Conservation (phyloP, 1,139 yeast genomes). For the Meyerozyma athensensis region DNA sequence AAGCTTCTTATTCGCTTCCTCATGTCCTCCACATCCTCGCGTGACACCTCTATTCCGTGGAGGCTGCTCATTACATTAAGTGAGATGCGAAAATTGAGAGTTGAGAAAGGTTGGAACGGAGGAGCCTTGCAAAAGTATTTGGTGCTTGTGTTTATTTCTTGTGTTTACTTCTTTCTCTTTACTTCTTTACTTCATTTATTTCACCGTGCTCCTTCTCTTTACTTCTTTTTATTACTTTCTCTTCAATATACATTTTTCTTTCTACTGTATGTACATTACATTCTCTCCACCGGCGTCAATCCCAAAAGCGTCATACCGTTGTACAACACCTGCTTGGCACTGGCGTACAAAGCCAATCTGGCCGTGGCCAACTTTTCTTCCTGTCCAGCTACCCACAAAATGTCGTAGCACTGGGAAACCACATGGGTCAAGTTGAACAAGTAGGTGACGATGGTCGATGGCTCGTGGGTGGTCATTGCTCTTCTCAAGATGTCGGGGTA, state of each 20-base stretch:
- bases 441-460: constrained; percentile 91
- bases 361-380: constrained; percentile 83
- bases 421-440: constrained; percentile 88
- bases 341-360: constrained; percentile 84
- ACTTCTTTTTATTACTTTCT: too few relatives aligned
- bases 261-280: constrained; percentile 45
- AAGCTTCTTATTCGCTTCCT: constrained; percentile 8
- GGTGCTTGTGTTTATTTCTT: too few relatives aligned
- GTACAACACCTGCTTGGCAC: constrained; percentile 85
- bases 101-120: neutral
- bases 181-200: too few relatives aligned
- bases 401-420: constrained; percentile 93
- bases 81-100: neutral
- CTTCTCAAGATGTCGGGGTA: constrained; percentile 89
- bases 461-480: constrained; percentile 84
- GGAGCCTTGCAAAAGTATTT: too few relatives aligned
- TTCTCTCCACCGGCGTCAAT: constrained; percentile 96
- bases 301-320: constrained; percentile 93
- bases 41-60: neutral
- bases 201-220: too few relatives aligned
- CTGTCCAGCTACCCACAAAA: constrained; percentile 97
- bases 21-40: constrained; percentile 4
- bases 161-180: too few relatives aligned
- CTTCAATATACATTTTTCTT: neutral
- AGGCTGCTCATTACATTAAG: neutral